phyloP scores from a whole-genome alignment of 192 early-diverging fungal species.

The Pecoramyces ruminantium region DNA sequence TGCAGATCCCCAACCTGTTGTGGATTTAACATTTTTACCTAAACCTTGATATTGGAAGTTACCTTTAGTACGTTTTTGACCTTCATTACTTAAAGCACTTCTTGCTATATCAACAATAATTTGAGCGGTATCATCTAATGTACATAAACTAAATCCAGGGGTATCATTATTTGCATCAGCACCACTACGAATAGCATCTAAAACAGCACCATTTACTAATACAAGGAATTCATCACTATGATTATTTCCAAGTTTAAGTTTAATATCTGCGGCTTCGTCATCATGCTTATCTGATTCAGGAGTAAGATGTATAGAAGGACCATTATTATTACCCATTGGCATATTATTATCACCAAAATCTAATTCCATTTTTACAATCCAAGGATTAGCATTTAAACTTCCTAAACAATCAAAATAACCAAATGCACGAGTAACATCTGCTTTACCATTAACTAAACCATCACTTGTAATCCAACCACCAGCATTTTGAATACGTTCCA shows the following conservation, averaged over 20 bases:
- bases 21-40: background rate
- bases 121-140: conserved; percentile 26
- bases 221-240: conserved; percentile 17
- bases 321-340: too few relatives aligned
- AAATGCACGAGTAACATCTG: conserved; percentile 61
- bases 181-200: conserved; percentile 35
- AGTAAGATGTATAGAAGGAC: conserved; percentile 52
- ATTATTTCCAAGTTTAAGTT: background rate
- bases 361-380: conserved; percentile 48
- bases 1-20: conserved; percentile 23
- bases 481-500: conserved; percentile 55
- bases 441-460: conserved; percentile 55
- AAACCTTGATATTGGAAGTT: background rate
- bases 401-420: conserved; percentile 73
- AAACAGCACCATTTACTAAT: conserved; percentile 11
- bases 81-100: conserved; percentile 14
- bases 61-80: background rate
- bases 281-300: conserved; percentile 7
- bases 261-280: background rate
- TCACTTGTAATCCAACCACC: conserved; percentile 63
- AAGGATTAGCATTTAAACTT: conserved; percentile 70
- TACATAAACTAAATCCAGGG: background rate
- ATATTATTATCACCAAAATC: conserved; percentile 53
- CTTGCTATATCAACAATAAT: conserved; percentile 73
- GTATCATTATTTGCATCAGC: background rate